phyloP scores from a whole-genome alignment of 2,329 filamentous ascomycete species.

The Ceratocystis alfenasii region DNA sequence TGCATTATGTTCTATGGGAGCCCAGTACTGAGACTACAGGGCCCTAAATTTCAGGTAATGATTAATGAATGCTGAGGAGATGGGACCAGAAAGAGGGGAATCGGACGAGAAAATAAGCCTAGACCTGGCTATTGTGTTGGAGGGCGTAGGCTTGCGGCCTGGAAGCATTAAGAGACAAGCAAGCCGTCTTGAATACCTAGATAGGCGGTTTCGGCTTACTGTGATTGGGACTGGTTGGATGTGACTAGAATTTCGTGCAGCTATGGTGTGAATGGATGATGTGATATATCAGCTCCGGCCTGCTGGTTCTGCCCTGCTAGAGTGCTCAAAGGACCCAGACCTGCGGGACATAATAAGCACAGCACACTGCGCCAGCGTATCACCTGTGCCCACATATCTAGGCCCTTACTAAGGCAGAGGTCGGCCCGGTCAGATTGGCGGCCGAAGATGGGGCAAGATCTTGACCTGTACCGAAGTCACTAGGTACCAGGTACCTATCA shows the following conservation, averaged over 20 bases:
- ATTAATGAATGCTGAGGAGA: not conserved
- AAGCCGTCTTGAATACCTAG: not conserved
- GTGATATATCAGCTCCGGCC: no score
- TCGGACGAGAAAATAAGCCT: not conserved
- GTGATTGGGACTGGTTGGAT: no score
- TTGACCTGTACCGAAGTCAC: no score
- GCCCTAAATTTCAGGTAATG: not conserved
- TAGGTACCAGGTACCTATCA: no score
- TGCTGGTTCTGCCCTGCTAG: no score
- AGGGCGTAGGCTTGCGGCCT: no score
- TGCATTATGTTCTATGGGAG: no score
- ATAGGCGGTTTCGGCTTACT: not conserved
- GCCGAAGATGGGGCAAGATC: not conserved
- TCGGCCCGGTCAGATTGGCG: not conserved
- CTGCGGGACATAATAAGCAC: not conserved
- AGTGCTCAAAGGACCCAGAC: not conserved
- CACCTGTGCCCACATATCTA: not conserved
- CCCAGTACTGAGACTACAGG: no score
- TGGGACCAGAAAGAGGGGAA: not conserved
- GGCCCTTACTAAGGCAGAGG: not conserved
- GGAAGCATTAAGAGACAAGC: no score
- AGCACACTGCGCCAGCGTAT: no score
- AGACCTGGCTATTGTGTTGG: not conserved
- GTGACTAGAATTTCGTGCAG: not conserved
- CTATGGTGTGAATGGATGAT: not conserved